phyloP scores from a whole-genome alignment of 768 basidiomycete genomes.

The Leucocoprinus leucothites region DNA sequence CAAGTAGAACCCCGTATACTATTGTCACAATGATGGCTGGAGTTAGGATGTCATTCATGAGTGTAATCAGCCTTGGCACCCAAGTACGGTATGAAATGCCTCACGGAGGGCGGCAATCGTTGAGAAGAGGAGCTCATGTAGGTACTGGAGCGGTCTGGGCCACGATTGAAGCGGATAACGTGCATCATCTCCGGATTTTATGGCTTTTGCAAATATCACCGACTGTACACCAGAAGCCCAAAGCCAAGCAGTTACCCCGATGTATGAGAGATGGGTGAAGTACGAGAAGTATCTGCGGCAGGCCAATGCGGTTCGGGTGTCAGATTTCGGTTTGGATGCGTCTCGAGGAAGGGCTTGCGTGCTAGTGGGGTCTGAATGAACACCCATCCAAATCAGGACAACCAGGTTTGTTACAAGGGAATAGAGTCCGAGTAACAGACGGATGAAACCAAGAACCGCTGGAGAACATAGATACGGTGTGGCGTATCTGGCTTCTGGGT shows the following conservation, averaged over 20 bases:
- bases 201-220: constrained; percentile 1
- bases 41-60: no score
- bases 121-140: constrained; percentile 14
- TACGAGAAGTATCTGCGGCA: constrained; percentile 13
- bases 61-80: background rate
- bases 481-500: constrained; percentile 10
- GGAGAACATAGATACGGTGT: constrained; percentile 14
- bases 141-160: constrained; percentile 11
- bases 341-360: background rate
- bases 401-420: constrained; percentile 5
- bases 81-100: background rate
- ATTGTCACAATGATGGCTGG: constrained; percentile 12
- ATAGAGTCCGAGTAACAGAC: constrained; percentile 10
- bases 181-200: background rate
- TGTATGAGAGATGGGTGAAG: constrained; percentile 15
- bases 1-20: constrained; percentile 14
- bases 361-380: background rate
- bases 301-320: no score
- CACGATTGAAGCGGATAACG: constrained; percentile 16
- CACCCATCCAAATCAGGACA: constrained; percentile 4
- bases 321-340: no score
- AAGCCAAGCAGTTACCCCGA: constrained; percentile 13
- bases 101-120: constrained; percentile 17
- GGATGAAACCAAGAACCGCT: constrained; percentile 1
- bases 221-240: constrained; percentile 16